Evolutionary conservation across 2,329 filamentous ascomycete genomes (phyloP).

Genomic region (Huntiella abstrusa): DNA sequence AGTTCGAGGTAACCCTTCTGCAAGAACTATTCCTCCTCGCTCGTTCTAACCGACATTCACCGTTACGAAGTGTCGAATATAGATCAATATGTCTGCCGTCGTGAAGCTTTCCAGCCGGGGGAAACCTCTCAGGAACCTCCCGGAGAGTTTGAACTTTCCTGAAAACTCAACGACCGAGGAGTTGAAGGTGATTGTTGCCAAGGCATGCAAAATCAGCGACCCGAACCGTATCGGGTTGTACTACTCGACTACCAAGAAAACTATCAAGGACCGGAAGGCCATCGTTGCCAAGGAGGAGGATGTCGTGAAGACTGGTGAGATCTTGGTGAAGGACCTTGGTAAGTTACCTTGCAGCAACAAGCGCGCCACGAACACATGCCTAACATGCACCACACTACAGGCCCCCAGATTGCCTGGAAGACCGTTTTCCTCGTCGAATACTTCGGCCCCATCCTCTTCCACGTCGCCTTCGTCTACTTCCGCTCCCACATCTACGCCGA

Average conservation of each 20-base stretch:
- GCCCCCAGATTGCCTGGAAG: constrained; percentile 76
- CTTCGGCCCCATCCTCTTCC: constrained; percentile 74
- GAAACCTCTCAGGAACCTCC: constrained; percentile 35
- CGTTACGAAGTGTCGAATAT: too few species aligned
- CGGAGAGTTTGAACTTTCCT: constrained; percentile 29
- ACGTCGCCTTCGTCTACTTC: constrained; percentile 51
- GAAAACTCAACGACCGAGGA: constrained; percentile 38
- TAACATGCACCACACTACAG: constrained; percentile 24
- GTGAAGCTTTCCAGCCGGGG: constrained; percentile 26
- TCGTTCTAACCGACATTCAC: too few species aligned
- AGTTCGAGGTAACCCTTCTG: too few species aligned
- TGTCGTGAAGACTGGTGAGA: constrained; percentile 30
- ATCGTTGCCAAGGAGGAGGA: constrained; percentile 28
- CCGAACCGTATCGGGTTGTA: constrained; percentile 44
- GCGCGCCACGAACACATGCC: neutral
- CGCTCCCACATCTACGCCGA: constrained; percentile 43
- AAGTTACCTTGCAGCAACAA: constrained; percentile 16
- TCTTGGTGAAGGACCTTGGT: constrained; percentile 92
- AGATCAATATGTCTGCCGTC: constrained; percentile 12
- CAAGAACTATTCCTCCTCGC: too few species aligned
- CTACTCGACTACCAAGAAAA: constrained; percentile 41
- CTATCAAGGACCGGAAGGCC: constrained; percentile 41
- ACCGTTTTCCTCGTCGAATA: constrained; percentile 95
- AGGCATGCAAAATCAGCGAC: constrained; percentile 31
- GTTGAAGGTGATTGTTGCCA: constrained; percentile 36